A percentile compares a stretch with the other conserved stretches of the same genome.
Evolutionary conservation across 352 stramenopile species (phyloP).

Genomic region (Phytophthora agathidicida): DNA sequence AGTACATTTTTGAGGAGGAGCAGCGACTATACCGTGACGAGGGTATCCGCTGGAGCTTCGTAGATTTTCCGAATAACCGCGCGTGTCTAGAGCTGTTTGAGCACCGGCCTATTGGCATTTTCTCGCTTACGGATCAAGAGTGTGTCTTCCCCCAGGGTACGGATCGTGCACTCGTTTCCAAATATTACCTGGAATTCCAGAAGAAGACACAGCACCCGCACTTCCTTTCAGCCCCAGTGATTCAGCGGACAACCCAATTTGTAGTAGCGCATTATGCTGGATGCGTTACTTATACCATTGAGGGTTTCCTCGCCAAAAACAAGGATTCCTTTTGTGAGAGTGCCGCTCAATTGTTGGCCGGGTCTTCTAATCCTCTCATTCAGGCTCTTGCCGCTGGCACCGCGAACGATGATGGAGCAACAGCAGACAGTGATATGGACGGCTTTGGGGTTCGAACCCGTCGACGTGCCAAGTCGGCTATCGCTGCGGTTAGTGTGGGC

Average conservation of each 20-base stretch:
- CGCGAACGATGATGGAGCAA: constrained; percentile 5
- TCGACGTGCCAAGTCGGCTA: constrained; percentile 61
- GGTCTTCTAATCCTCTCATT: constrained; percentile 65
- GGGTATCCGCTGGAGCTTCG: constrained; percentile 73
- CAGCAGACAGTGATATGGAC: constrained; percentile 13
- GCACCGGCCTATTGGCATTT: constrained; percentile 74
- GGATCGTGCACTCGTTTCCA: constrained; percentile 75
- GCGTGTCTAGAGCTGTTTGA: constrained; percentile 85
- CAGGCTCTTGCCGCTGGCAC: constrained; percentile 52
- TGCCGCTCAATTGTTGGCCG: constrained; percentile 55
- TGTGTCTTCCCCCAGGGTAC: constrained; percentile 82
- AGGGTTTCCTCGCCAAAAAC: constrained; percentile 92
- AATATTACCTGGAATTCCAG: constrained; percentile 79
- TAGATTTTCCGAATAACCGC: constrained; percentile 84
- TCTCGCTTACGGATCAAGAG: constrained; percentile 84
- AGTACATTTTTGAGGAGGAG: constrained; percentile 93
- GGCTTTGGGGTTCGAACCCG: constrained; percentile 25
- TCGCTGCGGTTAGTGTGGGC: constrained; percentile 75
- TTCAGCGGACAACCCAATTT: constrained; percentile 75
- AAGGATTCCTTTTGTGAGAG: constrained; percentile 89
- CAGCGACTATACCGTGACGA: constrained; percentile 81
- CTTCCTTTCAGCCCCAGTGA: constrained; percentile 52
- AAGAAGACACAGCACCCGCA: constrained; percentile 61
- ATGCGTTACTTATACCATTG: constrained; percentile 74
- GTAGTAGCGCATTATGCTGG: constrained; percentile 89